Conservation (phyloP, 305 asterid genomes). For the Andrographis paniculata region DNA sequence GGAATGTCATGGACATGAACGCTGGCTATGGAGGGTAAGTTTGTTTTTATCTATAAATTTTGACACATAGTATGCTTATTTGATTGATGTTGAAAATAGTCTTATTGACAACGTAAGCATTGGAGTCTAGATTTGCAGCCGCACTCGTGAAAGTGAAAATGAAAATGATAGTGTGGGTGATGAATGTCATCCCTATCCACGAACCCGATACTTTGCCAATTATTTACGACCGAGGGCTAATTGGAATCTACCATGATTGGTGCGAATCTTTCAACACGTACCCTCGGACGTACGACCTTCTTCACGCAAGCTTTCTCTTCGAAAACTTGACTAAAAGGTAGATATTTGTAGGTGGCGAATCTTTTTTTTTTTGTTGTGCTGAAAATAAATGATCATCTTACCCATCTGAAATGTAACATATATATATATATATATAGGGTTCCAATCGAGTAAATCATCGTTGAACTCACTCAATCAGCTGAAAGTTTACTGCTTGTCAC, state of each 20-base stretch:
- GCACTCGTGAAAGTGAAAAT: slow-evolving; percentile 49
- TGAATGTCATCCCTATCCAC: slow-evolving; percentile 69
- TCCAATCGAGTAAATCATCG: not conserved
- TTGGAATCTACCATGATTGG: slow-evolving; percentile 93
- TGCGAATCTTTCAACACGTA: slow-evolving; percentile 85
- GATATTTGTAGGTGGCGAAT: too few species aligned
- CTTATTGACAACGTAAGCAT: not conserved
- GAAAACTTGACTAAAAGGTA: slow-evolving; percentile 67
- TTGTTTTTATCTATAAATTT: too few species aligned
- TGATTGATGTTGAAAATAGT: too few species aligned
- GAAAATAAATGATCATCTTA: too few species aligned
- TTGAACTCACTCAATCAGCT: not conserved
- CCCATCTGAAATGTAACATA: too few species aligned
- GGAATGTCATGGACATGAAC: slow-evolving; percentile 93
- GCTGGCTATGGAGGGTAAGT: slow-evolving; percentile 94
- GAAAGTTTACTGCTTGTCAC: not conserved
- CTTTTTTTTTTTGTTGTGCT: too few species aligned
- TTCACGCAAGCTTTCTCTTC: slow-evolving; percentile 75
- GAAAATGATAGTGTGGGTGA: slow-evolving; percentile 64
- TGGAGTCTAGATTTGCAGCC: slow-evolving; percentile 62
- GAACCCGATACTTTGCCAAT: slow-evolving; percentile 60
- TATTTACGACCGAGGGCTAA: slow-evolving; percentile 78
- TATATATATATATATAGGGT: too few species aligned
- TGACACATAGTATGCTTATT: too few species aligned
- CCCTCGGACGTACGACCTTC: slow-evolving; percentile 85